These are phyloP conservation scores for Suhomyces guaymorum DNA, from an alignment of 1,139 yeast species.

Conservation along the genomic window DNA sequence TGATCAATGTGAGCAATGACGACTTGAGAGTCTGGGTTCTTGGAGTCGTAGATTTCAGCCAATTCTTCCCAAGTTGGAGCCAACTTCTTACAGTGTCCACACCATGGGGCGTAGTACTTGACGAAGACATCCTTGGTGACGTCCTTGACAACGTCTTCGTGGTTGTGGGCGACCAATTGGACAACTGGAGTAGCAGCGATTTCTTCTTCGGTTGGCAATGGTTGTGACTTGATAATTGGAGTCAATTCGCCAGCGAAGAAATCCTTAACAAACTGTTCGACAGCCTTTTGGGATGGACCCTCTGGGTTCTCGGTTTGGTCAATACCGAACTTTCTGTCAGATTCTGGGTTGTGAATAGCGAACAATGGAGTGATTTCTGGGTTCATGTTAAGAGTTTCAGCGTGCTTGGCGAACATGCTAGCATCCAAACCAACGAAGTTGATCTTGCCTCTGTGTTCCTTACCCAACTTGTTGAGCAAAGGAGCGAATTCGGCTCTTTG, in stretches of 20 bases:
- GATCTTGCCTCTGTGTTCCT: slow-evolving; percentile 73
- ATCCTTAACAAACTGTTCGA: slow-evolving; percentile 64
- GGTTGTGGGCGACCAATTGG: slow-evolving; percentile 83
- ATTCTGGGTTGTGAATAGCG: slow-evolving; percentile 72
- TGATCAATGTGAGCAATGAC: slow-evolving; percentile 87
- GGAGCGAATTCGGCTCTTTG: slow-evolving; percentile 60
- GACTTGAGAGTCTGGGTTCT: slow-evolving; percentile 52
- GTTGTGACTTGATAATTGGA: slow-evolving; percentile 83
- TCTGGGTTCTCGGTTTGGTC: slow-evolving; percentile 45
- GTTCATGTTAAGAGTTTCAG: slow-evolving; percentile 82
- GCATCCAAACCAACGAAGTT: slow-evolving; percentile 92
- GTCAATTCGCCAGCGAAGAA: slow-evolving; percentile 63
- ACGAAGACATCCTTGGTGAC: slow-evolving; percentile 81
- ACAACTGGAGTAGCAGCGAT: slow-evolving; percentile 70
- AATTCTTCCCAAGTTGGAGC: slow-evolving; percentile 92
- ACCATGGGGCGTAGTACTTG: slow-evolving; percentile 98
- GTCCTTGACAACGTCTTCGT: slow-evolving; percentile 68
- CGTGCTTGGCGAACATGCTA: slow-evolving; percentile 78
- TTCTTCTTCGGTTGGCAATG: slow-evolving; percentile 68
- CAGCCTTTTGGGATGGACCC: slow-evolving; percentile 40
- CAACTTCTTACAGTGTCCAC: slow-evolving; percentile 96
- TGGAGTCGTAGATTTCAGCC: slow-evolving; percentile 60
- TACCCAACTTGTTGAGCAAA: slow-evolving; percentile 63
- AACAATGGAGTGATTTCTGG: slow-evolving; percentile 84
- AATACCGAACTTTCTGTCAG: slow-evolving; percentile 76